A percentile compares a stretch with the other conserved stretches of the same genome.
Evolutionary conservation across 768 basidiomycete species (phyloP).

Genomic region (Pulveroboletus sp.): DNA sequence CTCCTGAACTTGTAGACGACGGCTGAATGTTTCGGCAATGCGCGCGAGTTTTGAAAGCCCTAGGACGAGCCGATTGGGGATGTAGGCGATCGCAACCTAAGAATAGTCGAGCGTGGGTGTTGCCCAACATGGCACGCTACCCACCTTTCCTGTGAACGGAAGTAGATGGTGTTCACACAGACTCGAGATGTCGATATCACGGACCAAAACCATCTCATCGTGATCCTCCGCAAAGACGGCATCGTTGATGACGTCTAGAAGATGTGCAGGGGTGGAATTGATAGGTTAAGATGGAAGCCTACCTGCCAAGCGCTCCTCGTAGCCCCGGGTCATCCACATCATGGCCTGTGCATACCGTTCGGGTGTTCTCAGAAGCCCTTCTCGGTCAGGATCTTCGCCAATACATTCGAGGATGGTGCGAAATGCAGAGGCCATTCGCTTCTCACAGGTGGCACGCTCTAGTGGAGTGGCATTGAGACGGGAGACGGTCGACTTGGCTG

Average conservation of each 20-base stretch:
- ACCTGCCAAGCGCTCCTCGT: constrained; percentile 94
- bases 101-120: constrained; percentile 19
- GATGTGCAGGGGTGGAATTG: constrained; percentile 8
- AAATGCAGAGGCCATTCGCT: constrained; percentile 77
- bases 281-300: constrained; percentile 16
- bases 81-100: constrained; percentile 96
- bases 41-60: constrained; percentile 95
- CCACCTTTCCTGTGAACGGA: constrained; percentile 94
- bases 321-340: constrained; percentile 99
- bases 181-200: constrained; percentile 95
- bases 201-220: constrained; percentile 98
- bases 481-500: constrained; percentile 86
- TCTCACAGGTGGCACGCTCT: constrained; percentile 67
- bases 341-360: constrained; percentile 95
- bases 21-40: constrained; percentile 95
- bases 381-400: constrained; percentile 95
- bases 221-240: constrained; percentile 98
- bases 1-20: constrained; percentile 96
- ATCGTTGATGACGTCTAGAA: constrained; percentile 92
- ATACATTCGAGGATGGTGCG: constrained; percentile 94
- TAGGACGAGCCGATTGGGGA: constrained; percentile 90
- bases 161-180: constrained; percentile 98
- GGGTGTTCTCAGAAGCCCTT: constrained; percentile 88
- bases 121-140: constrained; percentile 25
- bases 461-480: constrained; percentile 76